Conservation (phyloP, 2,329 filamentous ascomycete genomes). For the Xylariaceae sp. region DNA sequence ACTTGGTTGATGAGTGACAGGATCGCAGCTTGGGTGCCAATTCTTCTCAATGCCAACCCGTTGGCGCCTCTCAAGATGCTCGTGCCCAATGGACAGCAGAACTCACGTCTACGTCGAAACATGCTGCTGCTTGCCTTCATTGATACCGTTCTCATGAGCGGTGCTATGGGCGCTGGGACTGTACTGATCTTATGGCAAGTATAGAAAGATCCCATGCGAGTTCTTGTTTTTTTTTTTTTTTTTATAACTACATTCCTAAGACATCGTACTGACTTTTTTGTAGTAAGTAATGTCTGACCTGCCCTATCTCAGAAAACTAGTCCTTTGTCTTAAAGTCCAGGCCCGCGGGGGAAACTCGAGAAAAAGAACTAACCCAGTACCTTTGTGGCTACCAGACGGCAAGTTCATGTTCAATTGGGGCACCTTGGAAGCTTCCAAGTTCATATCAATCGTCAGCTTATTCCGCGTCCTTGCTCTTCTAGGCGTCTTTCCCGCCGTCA, state of each 20-base stretch:
- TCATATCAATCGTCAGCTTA: constrained; percentile 75
- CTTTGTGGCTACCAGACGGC: too few relatives aligned
- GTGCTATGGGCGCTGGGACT: constrained; percentile 77
- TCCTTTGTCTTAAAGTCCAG: too few relatives aligned
- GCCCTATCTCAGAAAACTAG: too few relatives aligned
- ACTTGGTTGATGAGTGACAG: constrained; percentile 20
- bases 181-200: constrained; percentile 85
- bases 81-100: constrained; percentile 66
- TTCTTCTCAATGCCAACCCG: constrained; percentile 58
- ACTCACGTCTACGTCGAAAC: constrained; percentile 68
- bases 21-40: constrained; percentile 30
- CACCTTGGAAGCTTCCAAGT: constrained; percentile 75
- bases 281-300: too few relatives aligned
- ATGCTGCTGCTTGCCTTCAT: constrained; percentile 76
- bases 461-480: constrained; percentile 75
- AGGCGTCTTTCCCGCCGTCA: constrained; percentile 70
- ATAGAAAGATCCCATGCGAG: too few relatives aligned
- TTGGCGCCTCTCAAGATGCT: constrained; percentile 76
- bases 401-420: constrained; percentile 80
- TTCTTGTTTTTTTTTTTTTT: too few relatives aligned
- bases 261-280: too few relatives aligned
- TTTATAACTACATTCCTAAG: too few relatives aligned
- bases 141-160: constrained; percentile 78
- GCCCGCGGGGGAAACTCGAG: too few relatives aligned
- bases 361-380: too few relatives aligned